Evolutionary conservation across 352 stramenopile species (phyloP), one percentile per base, ranked within the genome.

Genomic region (Pythium oligandrum): DNA sequence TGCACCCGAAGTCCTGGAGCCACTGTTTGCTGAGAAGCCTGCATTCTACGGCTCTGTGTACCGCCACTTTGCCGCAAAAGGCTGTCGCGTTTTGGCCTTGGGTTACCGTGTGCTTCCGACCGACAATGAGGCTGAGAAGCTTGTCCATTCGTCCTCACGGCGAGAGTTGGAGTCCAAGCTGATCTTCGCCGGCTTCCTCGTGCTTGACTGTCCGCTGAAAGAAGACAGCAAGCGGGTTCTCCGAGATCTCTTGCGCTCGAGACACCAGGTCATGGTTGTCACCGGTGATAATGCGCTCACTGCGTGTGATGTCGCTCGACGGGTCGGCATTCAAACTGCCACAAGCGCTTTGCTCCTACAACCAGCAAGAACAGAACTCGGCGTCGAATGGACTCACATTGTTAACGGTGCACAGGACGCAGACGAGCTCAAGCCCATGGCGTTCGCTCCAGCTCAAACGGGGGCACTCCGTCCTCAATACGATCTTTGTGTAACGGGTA

Each of bases 281-380:
- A 99, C 96, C 2, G 96, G 96, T 37, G 96, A 99, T 68, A 90
- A 89, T 39, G 68, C 90, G 4, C 76, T 98, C 31, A 98, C 96
- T 31, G 95, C 95, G 2, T 88, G 75, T 32, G 86, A 98, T 55
- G 93, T 98, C n/a, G 92, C 91, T 5, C 66, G 75, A 7, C 76
- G 96, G 60, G 86, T 98, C 7, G 73, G 80, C 6, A 90, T 98
- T 30, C 69, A 70, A 31, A 61, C 59, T 6, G 40, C 40, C 1
- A 57, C 69, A 32, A 47, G 58, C 11, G 33, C 64, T n/a, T 50
- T 77, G 26, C 54, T 73, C 34, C 46, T 76, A 7, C 64, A 59
- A 37, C 43, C 4, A 56, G 34, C 6, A 32, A 43, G n/a, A 36
- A 33, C 10, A 40, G 46, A 26, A 10, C 39, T 1, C 7, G 7